Percentiles rank a stretch among this genome's conserved stretches.
Evolutionary conservation across 225 moss, liverwort and hornwort genomes (phyloP).

Genomic region (Asterella californica): DNA sequence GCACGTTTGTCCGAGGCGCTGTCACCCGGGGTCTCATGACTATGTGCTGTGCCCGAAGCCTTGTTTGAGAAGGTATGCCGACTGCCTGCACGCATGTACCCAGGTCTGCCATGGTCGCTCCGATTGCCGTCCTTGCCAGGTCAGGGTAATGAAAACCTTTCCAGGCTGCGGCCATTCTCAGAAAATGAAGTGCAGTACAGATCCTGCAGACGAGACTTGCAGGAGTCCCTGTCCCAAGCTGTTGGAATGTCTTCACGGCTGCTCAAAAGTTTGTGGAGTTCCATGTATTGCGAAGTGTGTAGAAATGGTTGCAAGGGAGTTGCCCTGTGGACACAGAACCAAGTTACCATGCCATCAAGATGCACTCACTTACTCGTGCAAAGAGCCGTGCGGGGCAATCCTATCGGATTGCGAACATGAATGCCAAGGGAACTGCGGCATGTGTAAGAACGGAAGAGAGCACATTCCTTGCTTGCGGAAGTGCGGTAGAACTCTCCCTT

Average conservation of each 20-base stretch:
- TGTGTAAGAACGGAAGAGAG: slow-evolving; percentile 29
- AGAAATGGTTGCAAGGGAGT: slow-evolving; percentile 20
- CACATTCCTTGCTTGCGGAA: slow-evolving; percentile 29
- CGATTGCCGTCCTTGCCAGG: slow-evolving; percentile 27
- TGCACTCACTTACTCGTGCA: slow-evolving; percentile 26
- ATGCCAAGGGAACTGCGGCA: slow-evolving; percentile 41
- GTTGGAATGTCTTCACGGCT: slow-evolving; percentile 30
- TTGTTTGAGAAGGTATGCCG: slow-evolving; percentile 17
- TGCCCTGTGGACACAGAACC: slow-evolving; percentile 32
- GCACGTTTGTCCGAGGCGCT: slow-evolving; percentile 46
- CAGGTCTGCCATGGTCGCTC: slow-evolving; percentile 26
- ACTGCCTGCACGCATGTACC: slow-evolving; percentile 28
- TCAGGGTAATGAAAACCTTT: slow-evolving; percentile 17
- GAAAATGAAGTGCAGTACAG: slow-evolving; percentile 8
- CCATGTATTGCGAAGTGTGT: slow-evolving; percentile 6
- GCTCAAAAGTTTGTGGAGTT: slow-evolving; percentile 23
- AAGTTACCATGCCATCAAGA: slow-evolving; percentile 23
- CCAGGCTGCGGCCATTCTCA: slow-evolving; percentile 23
- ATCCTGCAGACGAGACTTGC: slow-evolving; percentile 13
- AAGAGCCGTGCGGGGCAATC: slow-evolving; percentile 20
- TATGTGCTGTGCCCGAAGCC: slow-evolving; percentile 29
- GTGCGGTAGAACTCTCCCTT: slow-evolving; percentile 39
- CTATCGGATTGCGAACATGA: slow-evolving; percentile 30
- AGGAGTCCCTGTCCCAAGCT: neutral
- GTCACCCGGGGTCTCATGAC: slow-evolving; percentile 44